These are phyloP conservation scores for Russula vinacea DNA, from an alignment of 768 basidiomycete species.

Conservation along the genomic window DNA sequence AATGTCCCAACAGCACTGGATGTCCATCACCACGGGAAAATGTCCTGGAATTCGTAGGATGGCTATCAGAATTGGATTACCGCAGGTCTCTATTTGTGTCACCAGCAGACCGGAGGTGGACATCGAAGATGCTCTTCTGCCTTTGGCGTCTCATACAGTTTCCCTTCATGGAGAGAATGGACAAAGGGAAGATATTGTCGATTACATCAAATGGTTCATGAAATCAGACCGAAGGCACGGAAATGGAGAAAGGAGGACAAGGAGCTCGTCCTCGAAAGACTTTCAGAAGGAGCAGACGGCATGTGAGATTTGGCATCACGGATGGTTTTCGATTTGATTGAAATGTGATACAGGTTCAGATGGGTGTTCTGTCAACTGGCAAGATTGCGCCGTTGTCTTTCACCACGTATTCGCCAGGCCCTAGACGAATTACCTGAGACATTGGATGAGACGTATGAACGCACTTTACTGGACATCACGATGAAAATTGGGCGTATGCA, in stretches of 20 bases:
- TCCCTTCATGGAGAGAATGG: neutral
- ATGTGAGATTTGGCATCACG: neutral
- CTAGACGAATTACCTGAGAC: neutral
- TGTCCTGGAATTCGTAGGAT: neutral
- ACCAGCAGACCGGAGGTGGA: neutral
- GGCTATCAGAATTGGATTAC: neutral
- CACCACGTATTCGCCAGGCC: neutral
- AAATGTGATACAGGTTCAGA: neutral
- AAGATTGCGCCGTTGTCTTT: neutral
- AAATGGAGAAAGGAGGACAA: neutral
- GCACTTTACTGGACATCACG: neutral
- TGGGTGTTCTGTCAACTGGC: constrained; percentile 5
- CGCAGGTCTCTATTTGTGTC: neutral
- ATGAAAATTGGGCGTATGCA: neutral
- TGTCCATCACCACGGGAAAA: neutral
- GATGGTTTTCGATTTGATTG: neutral
- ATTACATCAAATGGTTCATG: neutral
- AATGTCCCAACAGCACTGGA: neutral
- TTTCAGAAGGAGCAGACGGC: neutral
- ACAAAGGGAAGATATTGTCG: neutral
- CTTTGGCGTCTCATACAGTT: neutral
- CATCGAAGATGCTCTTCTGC: neutral
- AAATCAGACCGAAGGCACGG: neutral
- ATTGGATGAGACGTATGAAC: constrained; percentile 4
- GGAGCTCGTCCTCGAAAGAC: neutral